phyloP scores from a whole-genome alignment of 106 monocot genomes.

The Acorus calamus region DNA sequence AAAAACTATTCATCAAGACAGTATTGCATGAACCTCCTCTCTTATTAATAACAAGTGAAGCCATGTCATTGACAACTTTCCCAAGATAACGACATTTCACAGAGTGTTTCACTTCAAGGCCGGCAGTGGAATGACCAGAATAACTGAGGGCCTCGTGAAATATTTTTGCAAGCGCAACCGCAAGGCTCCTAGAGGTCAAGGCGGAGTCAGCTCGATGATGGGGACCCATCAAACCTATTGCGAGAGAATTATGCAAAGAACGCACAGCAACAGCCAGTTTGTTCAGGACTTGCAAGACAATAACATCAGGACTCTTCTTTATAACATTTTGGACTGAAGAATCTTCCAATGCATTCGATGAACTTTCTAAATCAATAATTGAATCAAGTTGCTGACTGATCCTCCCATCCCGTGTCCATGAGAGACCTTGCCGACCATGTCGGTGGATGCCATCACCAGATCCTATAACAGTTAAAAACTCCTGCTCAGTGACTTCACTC shows the following conservation, averaged over 20 bases:
- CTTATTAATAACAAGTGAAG: slow-evolving; percentile 38
- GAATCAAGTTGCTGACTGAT: slow-evolving; percentile 37
- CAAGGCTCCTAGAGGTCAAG: slow-evolving; percentile 32
- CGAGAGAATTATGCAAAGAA: slow-evolving; percentile 39
- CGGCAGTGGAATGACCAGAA: slow-evolving; percentile 33
- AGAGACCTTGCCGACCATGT: slow-evolving; percentile 45
- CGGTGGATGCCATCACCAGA: slow-evolving; percentile 39
- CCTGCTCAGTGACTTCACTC: slow-evolving; percentile 27
- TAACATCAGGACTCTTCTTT: slow-evolving; percentile 41
- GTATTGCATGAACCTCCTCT: slow-evolving; percentile 48
- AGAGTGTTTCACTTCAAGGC: slow-evolving; percentile 34
- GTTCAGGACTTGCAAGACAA: slow-evolving; percentile 38
- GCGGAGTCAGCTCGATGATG: slow-evolving; percentile 53
- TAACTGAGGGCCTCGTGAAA: slow-evolving; percentile 54
- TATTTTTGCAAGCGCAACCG: slow-evolving; percentile 54
- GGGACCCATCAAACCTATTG: slow-evolving; percentile 37
- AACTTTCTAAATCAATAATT: slow-evolving; percentile 37
- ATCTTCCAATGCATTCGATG: slow-evolving; percentile 19
- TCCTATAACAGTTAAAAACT: slow-evolving; percentile 37
- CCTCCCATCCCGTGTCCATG: slow-evolving; percentile 47
- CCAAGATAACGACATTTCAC: slow-evolving; percentile 72
- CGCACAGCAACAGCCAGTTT: slow-evolving; percentile 39
- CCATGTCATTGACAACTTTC: slow-evolving; percentile 60
- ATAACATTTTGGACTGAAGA: slow-evolving; percentile 25
- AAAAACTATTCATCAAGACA: slow-evolving; percentile 61